phyloP scores from a whole-genome alignment of 768 basidiomycete species.

The Tulasnella sp. region DNA sequence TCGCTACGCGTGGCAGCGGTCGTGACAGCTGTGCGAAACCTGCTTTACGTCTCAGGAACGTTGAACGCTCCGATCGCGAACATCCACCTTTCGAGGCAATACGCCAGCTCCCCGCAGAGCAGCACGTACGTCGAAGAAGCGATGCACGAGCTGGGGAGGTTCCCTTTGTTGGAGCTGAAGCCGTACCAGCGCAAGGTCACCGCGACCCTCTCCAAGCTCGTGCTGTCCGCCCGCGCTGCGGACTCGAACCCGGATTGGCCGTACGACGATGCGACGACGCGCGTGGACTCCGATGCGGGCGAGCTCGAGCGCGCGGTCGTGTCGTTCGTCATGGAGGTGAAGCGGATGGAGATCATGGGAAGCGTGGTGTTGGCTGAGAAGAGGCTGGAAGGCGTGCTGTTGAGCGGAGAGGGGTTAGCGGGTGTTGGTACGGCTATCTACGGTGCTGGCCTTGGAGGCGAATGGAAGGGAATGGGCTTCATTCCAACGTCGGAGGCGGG shows the following conservation, averaged over 20 bases:
- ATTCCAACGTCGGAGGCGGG: slow-evolving; percentile 45
- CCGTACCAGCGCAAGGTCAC: slow-evolving; percentile 84
- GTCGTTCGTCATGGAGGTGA: slow-evolving; percentile 42
- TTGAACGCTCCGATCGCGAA: slow-evolving; percentile 37
- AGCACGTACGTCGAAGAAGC: slow-evolving; percentile 35
- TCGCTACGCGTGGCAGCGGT: slow-evolving; percentile 36
- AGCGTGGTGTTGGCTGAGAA: slow-evolving; percentile 45
- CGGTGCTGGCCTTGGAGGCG: slow-evolving; percentile 73
- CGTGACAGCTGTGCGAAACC: slow-evolving; percentile 40
- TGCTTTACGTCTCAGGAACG: slow-evolving; percentile 43
- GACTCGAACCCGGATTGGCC: slow-evolving; percentile 40
- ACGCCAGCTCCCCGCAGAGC: slow-evolving; percentile 1
- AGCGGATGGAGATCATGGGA: slow-evolving; percentile 49
- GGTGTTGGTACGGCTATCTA: slow-evolving; percentile 73
- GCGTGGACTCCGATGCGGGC: slow-evolving; percentile 41
- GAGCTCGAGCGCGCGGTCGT: slow-evolving; percentile 42
- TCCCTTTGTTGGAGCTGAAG: slow-evolving; percentile 54
- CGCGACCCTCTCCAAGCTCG: slow-evolving; percentile 84
- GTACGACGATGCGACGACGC: slow-evolving; percentile 37
- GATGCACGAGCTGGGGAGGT: slow-evolving; percentile 30
- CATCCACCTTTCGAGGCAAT: slow-evolving; percentile 30
- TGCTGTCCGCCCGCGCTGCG: slow-evolving; percentile 87
- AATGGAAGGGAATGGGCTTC: slow-evolving; percentile 88
- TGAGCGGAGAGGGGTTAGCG: slow-evolving; percentile 41
- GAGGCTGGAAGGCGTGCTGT: slow-evolving; percentile 43